These are phyloP conservation scores for Apiotrichum sp. DNA, from an alignment of 1,284 basidiomycete genomes.

Conservation along the genomic window DNA sequence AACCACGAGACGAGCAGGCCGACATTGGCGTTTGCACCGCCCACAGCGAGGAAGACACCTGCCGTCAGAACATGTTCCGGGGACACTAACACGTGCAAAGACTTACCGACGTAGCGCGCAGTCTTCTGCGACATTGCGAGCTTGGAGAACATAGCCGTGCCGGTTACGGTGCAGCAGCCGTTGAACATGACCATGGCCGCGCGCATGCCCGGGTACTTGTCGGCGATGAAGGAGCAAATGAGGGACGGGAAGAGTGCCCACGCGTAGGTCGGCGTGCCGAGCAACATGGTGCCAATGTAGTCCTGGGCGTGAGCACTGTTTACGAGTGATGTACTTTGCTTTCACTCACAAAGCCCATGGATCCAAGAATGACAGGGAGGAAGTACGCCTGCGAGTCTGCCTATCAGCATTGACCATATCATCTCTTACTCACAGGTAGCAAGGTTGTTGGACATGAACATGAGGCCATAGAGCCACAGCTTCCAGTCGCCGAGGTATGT, in stretches of 20 bases:
- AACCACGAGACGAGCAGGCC: slow-evolving; percentile 39
- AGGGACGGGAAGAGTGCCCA: slow-evolving; percentile 41
- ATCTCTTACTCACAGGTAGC: slow-evolving; percentile 2
- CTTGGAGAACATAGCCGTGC: slow-evolving; percentile 17
- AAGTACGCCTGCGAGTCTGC: slow-evolving; percentile 36
- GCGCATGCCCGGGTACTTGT: slow-evolving; percentile 15
- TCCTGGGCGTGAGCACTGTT: neutral
- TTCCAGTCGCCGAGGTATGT: slow-evolving; percentile 44
- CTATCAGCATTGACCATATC: too few relatives aligned
- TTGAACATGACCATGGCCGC: slow-evolving; percentile 10
- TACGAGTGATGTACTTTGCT: neutral
- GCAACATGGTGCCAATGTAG: slow-evolving; percentile 30
- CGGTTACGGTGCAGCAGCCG: slow-evolving; percentile 4
- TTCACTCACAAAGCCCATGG: slow-evolving; percentile 37
- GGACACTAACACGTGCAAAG: too few relatives aligned
- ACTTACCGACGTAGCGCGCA: slow-evolving; percentile 8
- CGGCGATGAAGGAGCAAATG: slow-evolving; percentile 31
- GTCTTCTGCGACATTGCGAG: slow-evolving; percentile 2
- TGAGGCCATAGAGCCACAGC: slow-evolving; percentile 47
- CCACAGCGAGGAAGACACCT: too few relatives aligned
- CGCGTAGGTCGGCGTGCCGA: slow-evolving; percentile 47
- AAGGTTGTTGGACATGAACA: slow-evolving; percentile 34
- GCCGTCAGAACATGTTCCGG: too few relatives aligned
- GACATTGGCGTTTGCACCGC: slow-evolving; percentile 22
- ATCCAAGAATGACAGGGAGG: slow-evolving; percentile 46